phyloP scores from a whole-genome alignment of 306 rosid genomes.

The Abrus pulchellus region DNA sequence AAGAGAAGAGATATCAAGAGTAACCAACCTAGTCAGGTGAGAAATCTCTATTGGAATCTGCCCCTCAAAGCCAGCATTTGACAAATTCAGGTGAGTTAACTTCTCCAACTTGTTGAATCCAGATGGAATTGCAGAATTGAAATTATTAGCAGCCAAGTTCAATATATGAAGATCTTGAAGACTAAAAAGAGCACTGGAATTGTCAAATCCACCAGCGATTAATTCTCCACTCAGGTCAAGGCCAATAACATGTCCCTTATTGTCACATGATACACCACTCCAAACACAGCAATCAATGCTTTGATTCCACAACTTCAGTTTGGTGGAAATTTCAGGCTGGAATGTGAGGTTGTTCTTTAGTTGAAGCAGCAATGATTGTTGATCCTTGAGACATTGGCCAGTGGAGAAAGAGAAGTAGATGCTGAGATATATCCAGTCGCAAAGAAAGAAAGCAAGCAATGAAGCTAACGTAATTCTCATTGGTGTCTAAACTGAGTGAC shows the following conservation, averaged over 20 bases:
- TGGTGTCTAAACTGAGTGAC: constrained; percentile 36
- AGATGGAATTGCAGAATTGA: constrained; percentile 46
- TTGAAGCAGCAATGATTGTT: constrained; percentile 54
- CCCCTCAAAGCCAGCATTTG: constrained; percentile 52
- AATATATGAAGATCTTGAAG: constrained; percentile 47
- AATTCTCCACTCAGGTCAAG: constrained; percentile 53
- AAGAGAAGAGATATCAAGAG: constrained; percentile 53
- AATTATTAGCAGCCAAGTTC: constrained; percentile 46
- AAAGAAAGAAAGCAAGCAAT: constrained; percentile 44
- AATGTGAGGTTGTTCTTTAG: constrained; percentile 53
- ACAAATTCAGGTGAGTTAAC: constrained; percentile 49
- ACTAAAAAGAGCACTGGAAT: constrained; percentile 47
- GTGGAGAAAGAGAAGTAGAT: constrained; percentile 26
- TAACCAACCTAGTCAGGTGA: constrained; percentile 52
- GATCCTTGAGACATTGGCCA: constrained; percentile 57
- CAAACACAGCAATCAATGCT: constrained; percentile 55
- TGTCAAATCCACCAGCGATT: constrained; percentile 47
- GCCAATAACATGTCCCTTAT: constrained; percentile 35
- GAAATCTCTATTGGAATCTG: constrained; percentile 58
- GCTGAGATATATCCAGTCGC: constrained; percentile 24
- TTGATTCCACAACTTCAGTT: constrained; percentile 52
- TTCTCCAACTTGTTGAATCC: constrained; percentile 46
- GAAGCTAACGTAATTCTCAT: constrained; percentile 53
- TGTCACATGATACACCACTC: constrained; percentile 60
- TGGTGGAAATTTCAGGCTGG: not conserved